Evolutionary conservation across 75 land plant genomes (phyloP), one percentile per base, ranked within the genome.

Genomic region (Adiantum capillusveneris): DNA sequence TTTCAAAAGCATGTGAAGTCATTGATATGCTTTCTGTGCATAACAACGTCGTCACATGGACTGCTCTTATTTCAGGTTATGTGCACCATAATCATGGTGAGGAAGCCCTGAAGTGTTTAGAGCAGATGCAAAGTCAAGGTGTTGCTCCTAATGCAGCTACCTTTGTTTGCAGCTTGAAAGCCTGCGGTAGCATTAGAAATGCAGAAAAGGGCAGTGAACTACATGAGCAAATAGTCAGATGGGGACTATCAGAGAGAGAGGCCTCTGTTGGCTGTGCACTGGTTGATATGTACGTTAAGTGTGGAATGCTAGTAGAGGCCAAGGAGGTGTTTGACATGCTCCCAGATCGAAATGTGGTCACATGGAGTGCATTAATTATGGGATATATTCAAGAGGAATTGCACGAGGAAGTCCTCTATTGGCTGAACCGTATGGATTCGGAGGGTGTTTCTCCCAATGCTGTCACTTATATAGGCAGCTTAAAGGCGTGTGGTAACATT

Each of bases 11-110:
- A 57, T 36, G 67, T 14, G 75, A 65, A 58, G 63, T 22, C 21
- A 75, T 80, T 28, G 44, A 2, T 53, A 41, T 0, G 16, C 71
- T 80, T 69, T 75, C 77, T 2, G 30, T n/a, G 28, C 69, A 57
- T 28, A 75, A n/a, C n/a, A n/a, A 80, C 71, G 78, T 72, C 13
- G 83, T 80, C 12, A 67, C 78, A 11, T 80, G 83, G 83, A 80
- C 83, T 3, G 56, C 78, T 0, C 46, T 75, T 1, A 68, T 80
- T 16, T 80, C 78, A 56, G 75, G 78, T 5, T 80, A 70, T 72
- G 72, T 53, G 9, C 34, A n/a, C 2, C 50, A 64, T 21, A 20
- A 37, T 41, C 25, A 53, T 25, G 31, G 39, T 21, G 61, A 19
- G 19, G 26, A 64, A 14, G 66, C 66, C 9, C 31, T 64, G 17